phyloP scores from a whole-genome alignment of 306 rosid genomes.

The Castanea sativa region DNA sequence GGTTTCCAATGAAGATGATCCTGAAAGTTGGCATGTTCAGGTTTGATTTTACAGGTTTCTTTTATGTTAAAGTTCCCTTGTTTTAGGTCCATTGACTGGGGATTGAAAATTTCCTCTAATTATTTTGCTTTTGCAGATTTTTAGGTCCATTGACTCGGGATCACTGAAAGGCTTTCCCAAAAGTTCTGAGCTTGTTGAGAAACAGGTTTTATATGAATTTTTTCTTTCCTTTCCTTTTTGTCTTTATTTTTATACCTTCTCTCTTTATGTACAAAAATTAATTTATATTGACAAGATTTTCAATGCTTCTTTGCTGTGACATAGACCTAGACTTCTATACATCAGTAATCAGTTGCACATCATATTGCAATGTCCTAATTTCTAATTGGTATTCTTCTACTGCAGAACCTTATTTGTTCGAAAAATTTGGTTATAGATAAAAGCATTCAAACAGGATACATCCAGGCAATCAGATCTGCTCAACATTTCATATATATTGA shows the following conservation, averaged over 20 bases:
- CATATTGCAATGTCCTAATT: slow-evolving; percentile 6
- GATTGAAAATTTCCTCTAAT: background rate
- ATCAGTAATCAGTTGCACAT: slow-evolving; percentile 18
- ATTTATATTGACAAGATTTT: slow-evolving; percentile 14
- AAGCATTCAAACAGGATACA: slow-evolving; percentile 90
- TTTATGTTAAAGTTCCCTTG: slow-evolving; percentile 11
- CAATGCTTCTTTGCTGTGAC: slow-evolving; percentile 22
- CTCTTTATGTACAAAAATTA: slow-evolving; percentile 6
- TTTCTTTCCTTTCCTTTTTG: slow-evolving; percentile 17
- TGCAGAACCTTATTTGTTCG: slow-evolving; percentile 84
- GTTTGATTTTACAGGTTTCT: slow-evolving; percentile 41
- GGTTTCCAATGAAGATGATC: slow-evolving; percentile 59
- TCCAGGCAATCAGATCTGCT: slow-evolving; percentile 96
- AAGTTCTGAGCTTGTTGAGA: slow-evolving; percentile 32
- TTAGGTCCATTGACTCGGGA: slow-evolving; percentile 93
- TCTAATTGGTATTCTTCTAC: slow-evolving; percentile 23
- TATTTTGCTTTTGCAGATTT: slow-evolving; percentile 52
- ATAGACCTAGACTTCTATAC: slow-evolving; percentile 8
- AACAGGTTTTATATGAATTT: slow-evolving; percentile 42
- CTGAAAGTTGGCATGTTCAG: slow-evolving; percentile 96
- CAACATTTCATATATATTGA: slow-evolving; percentile 91
- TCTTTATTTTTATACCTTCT: background rate
- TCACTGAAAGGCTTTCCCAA: slow-evolving; percentile 91
- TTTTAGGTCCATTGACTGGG: background rate
- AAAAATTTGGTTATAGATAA: slow-evolving; percentile 71